A percentile compares a stretch with the other conserved stretches of the same genome.
Conservation (phyloP, 2,329 filamentous ascomycete genomes). For the Didymella glomerata region DNA sequence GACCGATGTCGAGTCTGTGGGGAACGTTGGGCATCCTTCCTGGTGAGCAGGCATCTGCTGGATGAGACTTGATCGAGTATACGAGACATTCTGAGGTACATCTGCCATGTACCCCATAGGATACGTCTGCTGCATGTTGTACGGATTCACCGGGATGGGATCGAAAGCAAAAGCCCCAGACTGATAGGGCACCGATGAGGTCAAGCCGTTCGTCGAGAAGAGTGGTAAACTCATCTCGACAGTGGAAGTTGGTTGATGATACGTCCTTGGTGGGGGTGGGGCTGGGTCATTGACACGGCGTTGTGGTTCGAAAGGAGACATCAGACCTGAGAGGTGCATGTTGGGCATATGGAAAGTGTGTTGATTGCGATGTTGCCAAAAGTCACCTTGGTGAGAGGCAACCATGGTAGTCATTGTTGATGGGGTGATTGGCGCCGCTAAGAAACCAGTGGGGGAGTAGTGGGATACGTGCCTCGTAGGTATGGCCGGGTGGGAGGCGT, state of each 20-base stretch:
- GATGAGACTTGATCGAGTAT: constrained; percentile 30
- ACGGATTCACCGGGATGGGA: constrained; percentile 44
- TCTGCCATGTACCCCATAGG: constrained; percentile 38
- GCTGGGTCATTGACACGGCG: constrained; percentile 37
- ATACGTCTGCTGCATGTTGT: constrained; percentile 49
- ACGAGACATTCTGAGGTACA: constrained; percentile 40
- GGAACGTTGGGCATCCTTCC: constrained; percentile 41
- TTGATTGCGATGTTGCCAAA: constrained; percentile 49
- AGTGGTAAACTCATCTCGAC: constrained; percentile 49
- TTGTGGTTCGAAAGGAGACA: constrained; percentile 44
- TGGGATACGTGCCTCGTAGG: constrained; percentile 30
- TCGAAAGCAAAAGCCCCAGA: constrained; percentile 50
- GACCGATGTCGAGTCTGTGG: constrained; percentile 54
- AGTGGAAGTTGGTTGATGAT: constrained; percentile 42
- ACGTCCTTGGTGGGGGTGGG: constrained; percentile 36
- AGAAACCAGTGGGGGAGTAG: constrained; percentile 22
- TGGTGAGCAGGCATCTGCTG: constrained; percentile 40
- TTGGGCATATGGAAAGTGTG: constrained; percentile 40
- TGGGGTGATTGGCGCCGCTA: constrained; percentile 29
- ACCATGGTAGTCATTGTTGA: constrained; percentile 50
- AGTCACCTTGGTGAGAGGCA: constrained; percentile 45
- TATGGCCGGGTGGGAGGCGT: constrained; percentile 29
- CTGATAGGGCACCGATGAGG: constrained; percentile 48
- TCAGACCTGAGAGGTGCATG: constrained; percentile 43
- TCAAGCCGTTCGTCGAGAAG: constrained; percentile 41